Evolutionary conservation across 2,329 filamentous ascomycete genomes (phyloP).

Genomic region (Colletotrichum lupini): DNA sequence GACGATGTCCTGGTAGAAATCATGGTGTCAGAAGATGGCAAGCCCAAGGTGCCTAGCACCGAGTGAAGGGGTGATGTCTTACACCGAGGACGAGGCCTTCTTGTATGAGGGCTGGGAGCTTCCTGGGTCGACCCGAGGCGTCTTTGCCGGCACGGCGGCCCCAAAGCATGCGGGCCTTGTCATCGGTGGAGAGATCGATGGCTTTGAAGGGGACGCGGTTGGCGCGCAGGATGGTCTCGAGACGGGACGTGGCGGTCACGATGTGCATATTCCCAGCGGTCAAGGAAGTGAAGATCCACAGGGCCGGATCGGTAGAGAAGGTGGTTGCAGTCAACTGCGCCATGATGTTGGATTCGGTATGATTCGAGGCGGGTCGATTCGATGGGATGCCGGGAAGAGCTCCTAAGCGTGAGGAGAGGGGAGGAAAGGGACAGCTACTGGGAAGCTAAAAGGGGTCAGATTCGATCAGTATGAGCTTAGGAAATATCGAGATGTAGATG

Average conservation of each 20-base stretch:
- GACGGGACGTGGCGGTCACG: constrained; percentile 92
- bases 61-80: constrained; percentile 53
- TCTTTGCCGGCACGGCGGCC: constrained; percentile 83
- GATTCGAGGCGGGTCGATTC: constrained; percentile 17
- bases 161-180: constrained; percentile 90
- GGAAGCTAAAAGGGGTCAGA: constrained; percentile 17
- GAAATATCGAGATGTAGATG: not conserved
- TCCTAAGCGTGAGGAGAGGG: constrained; percentile 15
- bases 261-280: constrained; percentile 97
- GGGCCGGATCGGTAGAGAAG: constrained; percentile 72
- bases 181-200: constrained; percentile 90
- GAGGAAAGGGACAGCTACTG: constrained; percentile 14
- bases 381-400: constrained; percentile 30
- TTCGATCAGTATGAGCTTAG: constrained; percentile 18
- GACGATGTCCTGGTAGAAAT: constrained; percentile 77
- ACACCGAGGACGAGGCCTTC: constrained; percentile 87
- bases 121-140: constrained; percentile 70
- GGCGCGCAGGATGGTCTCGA: constrained; percentile 95
- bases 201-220: constrained; percentile 95
- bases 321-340: constrained; percentile 43
- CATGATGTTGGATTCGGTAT: constrained; percentile 31
- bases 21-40: not conserved
- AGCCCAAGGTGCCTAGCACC: not conserved
- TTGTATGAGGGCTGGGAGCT: constrained; percentile 90
- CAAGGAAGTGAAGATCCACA: constrained; percentile 96